phyloP scores from a whole-genome alignment of 495 filamentous ascomycete genomes.

The Lepraria neglecta region DNA sequence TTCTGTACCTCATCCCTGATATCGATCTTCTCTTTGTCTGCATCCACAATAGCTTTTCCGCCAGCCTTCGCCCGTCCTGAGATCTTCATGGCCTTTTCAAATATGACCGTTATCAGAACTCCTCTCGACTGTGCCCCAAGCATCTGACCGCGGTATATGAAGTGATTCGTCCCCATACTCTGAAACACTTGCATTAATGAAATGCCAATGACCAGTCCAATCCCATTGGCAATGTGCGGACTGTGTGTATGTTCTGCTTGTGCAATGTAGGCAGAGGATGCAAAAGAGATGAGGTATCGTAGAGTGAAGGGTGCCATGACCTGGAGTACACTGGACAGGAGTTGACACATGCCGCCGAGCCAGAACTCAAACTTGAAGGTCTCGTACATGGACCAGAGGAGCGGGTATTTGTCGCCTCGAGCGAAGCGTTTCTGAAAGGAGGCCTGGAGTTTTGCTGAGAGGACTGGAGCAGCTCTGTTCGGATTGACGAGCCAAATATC shows the following conservation, averaged over 20 bases:
- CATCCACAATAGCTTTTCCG: conserved; percentile 43
- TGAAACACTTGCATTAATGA: conserved; percentile 68
- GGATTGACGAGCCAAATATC: conserved; percentile 90
- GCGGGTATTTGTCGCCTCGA: conserved; percentile 63
- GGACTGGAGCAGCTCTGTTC: conserved; percentile 57
- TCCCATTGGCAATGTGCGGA: conserved; percentile 58
- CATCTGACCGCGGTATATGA: conserved; percentile 75
- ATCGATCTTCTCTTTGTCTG: conserved; percentile 22
- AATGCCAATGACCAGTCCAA: conserved; percentile 72
- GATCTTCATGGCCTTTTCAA: conserved; percentile 76
- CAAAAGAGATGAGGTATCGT: conserved; percentile 72
- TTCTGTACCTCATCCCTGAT: conserved; percentile 36
- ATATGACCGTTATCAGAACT: conserved; percentile 67
- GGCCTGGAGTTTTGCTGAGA: conserved; percentile 56
- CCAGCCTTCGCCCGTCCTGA: conserved; percentile 74
- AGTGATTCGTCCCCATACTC: conserved; percentile 69
- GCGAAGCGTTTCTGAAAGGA: conserved; percentile 61
- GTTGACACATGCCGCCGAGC: conserved; percentile 68
- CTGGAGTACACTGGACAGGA: conserved; percentile 62
- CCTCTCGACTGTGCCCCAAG: conserved; percentile 71
- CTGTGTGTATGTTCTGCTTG: conserved; percentile 39
- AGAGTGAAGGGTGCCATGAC: conserved; percentile 69
- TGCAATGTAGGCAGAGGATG: conserved; percentile 67
- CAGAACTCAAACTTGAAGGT: conserved; percentile 82
- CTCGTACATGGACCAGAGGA: conserved; percentile 78